phyloP scores from a whole-genome alignment of 2,329 filamentous ascomycete species.

The Sodiomyces alkalinus region DNA sequence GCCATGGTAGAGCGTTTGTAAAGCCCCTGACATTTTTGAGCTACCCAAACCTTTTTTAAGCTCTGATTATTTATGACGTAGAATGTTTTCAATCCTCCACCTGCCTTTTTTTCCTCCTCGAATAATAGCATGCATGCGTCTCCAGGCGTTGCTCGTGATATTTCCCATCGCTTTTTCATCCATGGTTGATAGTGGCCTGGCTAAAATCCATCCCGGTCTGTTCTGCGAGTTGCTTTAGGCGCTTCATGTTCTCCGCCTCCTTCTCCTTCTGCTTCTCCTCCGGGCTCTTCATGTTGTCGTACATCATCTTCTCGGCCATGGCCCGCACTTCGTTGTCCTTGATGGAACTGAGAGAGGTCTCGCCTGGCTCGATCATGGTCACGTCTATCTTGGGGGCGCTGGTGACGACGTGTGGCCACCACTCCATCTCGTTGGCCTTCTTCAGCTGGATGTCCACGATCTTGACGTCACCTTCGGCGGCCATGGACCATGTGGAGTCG shows the following conservation, averaged over 20 bases:
- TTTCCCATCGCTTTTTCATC: background rate
- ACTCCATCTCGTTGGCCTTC: slow-evolving; percentile 94
- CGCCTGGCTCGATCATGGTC: slow-evolving; percentile 86
- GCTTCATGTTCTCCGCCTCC: slow-evolving; percentile 88
- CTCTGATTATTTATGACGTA: slow-evolving; percentile 2
- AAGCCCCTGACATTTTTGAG: slow-evolving; percentile 43
- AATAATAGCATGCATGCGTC: background rate
- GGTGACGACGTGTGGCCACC: slow-evolving; percentile 91
- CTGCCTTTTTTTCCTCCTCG: background rate
- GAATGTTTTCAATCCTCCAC: background rate
- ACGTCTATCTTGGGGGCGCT: slow-evolving; percentile 85
- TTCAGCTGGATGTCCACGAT: slow-evolving; percentile 73
- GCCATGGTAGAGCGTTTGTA: too few species aligned
- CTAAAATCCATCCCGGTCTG: slow-evolving; percentile 59
- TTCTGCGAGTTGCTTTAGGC: slow-evolving; percentile 89
- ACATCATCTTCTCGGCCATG: slow-evolving; percentile 99
- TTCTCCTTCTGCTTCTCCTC: slow-evolving; percentile 95
- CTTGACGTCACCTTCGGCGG: slow-evolving; percentile 50
- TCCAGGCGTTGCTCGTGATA: background rate
- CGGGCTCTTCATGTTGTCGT: slow-evolving; percentile 72
- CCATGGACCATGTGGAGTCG: slow-evolving; percentile 90
- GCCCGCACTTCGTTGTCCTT: slow-evolving; percentile 75
- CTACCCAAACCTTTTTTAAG: background rate
- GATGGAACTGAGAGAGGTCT: slow-evolving; percentile 77
- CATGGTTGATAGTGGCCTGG: slow-evolving; percentile 46